Conservation (phyloP, 23 red algal species). For the Gracilaria gracilis region DNA sequence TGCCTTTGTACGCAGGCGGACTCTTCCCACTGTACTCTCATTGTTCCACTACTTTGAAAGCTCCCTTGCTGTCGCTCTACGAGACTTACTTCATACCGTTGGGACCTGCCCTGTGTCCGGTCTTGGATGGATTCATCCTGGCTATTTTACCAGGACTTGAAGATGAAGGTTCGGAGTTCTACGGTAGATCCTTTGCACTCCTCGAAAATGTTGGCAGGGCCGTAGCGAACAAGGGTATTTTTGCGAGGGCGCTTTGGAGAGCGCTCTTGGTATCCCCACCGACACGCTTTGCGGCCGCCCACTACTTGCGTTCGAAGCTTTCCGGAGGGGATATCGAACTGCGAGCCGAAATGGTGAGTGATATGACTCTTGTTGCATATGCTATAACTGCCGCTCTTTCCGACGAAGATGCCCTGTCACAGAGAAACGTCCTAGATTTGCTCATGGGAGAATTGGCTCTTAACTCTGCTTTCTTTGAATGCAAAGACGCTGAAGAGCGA, state of each 20-base stretch:
- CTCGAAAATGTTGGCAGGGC: conserved; percentile 56
- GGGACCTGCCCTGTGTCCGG: conserved; percentile 43
- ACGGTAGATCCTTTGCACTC: conserved; percentile 53
- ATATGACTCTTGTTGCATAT: conserved; percentile 73
- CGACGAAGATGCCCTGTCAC: conserved; percentile 72
- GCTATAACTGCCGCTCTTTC: conserved; percentile 77
- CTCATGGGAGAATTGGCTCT: conserved; percentile 71
- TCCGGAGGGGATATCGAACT: conserved; percentile 40
- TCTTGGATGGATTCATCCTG: conserved; percentile 71
- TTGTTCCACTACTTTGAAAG: conserved; percentile 78
- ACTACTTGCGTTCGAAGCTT: conserved; percentile 56
- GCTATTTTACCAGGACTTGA: conserved; percentile 82
- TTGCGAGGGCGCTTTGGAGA: conserved; percentile 69
- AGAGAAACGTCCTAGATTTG: conserved; percentile 78
- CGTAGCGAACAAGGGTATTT: conserved; percentile 24
- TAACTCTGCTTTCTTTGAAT: conserved; percentile 73
- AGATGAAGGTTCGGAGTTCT: conserved; percentile 81
- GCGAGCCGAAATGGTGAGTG: conserved; percentile 47
- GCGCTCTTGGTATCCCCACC: conserved; percentile 72
- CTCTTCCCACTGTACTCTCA: conserved; percentile 92
- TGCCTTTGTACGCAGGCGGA: conserved; percentile 81
- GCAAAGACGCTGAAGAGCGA: not conserved
- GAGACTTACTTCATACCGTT: conserved; percentile 77
- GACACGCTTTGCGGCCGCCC: conserved; percentile 65
- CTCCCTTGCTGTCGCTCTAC: conserved; percentile 78